A percentile compares a stretch with the other conserved stretches of the same genome.
Evolutionary conservation across 768 basidiomycete genomes (phyloP).

Genomic region (Kwoniella pini): DNA sequence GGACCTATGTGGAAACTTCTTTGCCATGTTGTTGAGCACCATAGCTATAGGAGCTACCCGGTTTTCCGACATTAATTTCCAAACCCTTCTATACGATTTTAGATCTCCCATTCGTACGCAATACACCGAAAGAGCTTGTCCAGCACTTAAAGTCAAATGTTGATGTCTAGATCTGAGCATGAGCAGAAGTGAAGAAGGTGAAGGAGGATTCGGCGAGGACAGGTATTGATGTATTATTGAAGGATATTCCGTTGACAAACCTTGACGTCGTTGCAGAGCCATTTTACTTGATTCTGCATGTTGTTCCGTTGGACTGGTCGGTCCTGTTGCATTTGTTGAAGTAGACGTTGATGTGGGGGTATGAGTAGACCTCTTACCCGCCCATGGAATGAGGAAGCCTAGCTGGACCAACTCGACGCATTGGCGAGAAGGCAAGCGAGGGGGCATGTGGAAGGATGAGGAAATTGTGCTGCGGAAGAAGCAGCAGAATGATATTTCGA

Average conservation of each 20-base stretch:
- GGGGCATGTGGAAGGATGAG: constrained; percentile 8
- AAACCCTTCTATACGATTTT: constrained; percentile 1
- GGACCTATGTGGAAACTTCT: background rate
- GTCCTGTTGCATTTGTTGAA: background rate
- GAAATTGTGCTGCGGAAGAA: too few relatives aligned
- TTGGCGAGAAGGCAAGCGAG: constrained; percentile 15
- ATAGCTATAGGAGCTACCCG: constrained; percentile 3
- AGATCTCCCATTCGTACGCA: constrained; percentile 11
- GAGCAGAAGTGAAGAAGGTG: constrained; percentile 1
- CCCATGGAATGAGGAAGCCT: constrained; percentile 17
- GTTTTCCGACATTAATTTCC: constrained; percentile 1
- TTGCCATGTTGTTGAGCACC: background rate
- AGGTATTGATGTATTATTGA: constrained; percentile 6
- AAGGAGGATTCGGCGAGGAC: constrained; percentile 7
- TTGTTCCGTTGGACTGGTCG: background rate
- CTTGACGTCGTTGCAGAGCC: background rate
- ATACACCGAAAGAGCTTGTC: constrained; percentile 2
- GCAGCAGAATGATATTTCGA: background rate
- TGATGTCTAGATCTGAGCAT: background rate
- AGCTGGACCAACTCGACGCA: constrained; percentile 9
- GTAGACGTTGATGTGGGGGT: background rate
- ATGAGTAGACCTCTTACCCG: background rate
- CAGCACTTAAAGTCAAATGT: constrained; percentile 1
- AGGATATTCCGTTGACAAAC: background rate
- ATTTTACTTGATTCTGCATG: constrained; percentile 15